Percentiles rank a stretch among this genome's conserved stretches.
Evolutionary conservation across 306 rosid species (phyloP).

Genomic region (Prunus dulcis): DNA sequence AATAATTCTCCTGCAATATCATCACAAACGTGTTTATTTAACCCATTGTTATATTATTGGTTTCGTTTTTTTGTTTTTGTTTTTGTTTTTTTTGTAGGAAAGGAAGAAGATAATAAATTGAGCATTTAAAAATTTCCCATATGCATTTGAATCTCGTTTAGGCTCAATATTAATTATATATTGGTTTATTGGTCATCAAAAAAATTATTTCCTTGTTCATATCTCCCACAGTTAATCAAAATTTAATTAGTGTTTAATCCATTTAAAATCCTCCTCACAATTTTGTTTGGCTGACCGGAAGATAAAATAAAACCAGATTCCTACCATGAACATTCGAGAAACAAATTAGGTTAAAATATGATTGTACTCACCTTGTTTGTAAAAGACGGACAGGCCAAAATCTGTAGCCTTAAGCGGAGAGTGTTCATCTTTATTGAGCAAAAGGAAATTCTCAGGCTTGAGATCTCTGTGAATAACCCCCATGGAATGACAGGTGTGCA

Average conservation of each 20-base stretch:
- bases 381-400: constrained; percentile 90
- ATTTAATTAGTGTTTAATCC: not conserved
- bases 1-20: constrained; percentile 64
- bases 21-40: not conserved
- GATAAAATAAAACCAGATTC: not conserved
- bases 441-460: constrained; percentile 97
- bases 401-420: constrained; percentile 95
- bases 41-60: not conserved
- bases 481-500: constrained; percentile 91
- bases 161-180: no score
- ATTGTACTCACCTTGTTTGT: constrained; percentile 78
- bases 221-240: not conserved
- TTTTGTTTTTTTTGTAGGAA: no score
- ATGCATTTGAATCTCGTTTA: no score
- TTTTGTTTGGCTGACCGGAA: not conserved
- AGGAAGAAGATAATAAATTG: no score
- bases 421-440: constrained; percentile 67
- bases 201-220: not conserved
- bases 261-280: no score
- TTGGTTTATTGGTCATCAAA: no score
- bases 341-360: not conserved
- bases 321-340: not conserved
- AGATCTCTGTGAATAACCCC: constrained; percentile 97
- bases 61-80: no score
- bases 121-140: no score